These are phyloP conservation scores for Hypericum androsaemum DNA, from an alignment of 345 rosid genomes.

Conservation along the genomic window DNA sequence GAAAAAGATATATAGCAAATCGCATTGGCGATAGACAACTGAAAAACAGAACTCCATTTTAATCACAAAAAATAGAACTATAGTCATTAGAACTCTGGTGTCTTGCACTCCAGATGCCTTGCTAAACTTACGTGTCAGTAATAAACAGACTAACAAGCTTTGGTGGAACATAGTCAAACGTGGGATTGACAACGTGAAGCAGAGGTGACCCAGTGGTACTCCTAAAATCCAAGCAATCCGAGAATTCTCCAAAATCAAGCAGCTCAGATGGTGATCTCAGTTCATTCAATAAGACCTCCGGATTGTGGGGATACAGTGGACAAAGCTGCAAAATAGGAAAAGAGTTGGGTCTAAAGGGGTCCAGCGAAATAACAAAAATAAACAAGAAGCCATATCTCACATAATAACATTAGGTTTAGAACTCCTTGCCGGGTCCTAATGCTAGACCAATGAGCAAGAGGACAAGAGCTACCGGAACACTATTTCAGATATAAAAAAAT, in stretches of 20 bases:
- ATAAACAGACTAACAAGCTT: constrained; percentile 92
- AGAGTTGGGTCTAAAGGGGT: constrained; percentile 6
- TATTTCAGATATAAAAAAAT: too few species aligned
- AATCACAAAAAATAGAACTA: too few species aligned
- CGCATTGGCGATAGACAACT: too few species aligned
- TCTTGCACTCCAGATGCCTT: constrained; percentile 4
- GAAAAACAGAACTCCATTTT: too few species aligned
- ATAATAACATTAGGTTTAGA: too few species aligned
- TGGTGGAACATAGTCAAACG: constrained; percentile 93
- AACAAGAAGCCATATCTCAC: too few species aligned
- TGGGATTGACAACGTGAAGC: constrained; percentile 90
- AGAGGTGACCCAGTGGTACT: constrained; percentile 56
- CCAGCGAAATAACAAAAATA: background rate
- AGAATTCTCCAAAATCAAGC: constrained; percentile 94
- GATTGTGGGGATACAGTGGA: constrained; percentile 95
- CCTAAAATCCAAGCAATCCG: constrained; percentile 86
- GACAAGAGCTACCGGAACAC: too few species aligned
- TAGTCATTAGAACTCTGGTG: too few species aligned
- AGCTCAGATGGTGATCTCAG: constrained; percentile 94
- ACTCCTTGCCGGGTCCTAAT: too few species aligned
- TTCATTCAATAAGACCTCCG: constrained; percentile 85
- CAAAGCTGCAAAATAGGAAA: constrained; percentile 55
- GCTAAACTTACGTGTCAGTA: constrained; percentile 81
- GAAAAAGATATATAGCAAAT: too few species aligned
- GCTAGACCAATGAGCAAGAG: too few species aligned